Evolutionary conservation across 2,329 filamentous ascomycete genomes (phyloP).

Genomic region (Ophiostoma montium): DNA sequence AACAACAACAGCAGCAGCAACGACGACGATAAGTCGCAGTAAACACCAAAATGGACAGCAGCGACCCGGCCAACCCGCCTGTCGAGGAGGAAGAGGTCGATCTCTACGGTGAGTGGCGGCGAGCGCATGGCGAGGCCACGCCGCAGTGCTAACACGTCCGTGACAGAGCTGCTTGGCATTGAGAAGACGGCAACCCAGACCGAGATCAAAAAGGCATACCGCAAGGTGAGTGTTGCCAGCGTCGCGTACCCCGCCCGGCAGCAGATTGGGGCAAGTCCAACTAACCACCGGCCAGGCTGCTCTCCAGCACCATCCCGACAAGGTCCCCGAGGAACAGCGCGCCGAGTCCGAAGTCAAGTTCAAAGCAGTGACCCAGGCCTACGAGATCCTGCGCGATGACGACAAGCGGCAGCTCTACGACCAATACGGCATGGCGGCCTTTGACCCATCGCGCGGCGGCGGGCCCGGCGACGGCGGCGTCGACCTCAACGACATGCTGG

Average conservation of each 20-base stretch:
- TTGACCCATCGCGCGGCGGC: conserved; percentile 60
- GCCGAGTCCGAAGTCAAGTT: conserved; percentile 80
- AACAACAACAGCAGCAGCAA: too few relatives aligned
- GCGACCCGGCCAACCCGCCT: neutral
- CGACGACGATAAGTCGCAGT: too few relatives aligned
- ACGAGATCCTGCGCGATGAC: conserved; percentile 95
- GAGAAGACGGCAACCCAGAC: conserved; percentile 55
- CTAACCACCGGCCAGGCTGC: conserved; percentile 47
- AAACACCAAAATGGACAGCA: neutral
- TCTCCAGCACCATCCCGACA: conserved; percentile 83
- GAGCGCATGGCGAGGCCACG: too few relatives aligned
- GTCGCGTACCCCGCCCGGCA: neutral
- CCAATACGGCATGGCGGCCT: conserved; percentile 87
- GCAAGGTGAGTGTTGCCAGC: conserved; percentile 49
- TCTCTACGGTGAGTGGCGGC: conserved; percentile 35
- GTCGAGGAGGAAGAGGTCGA: conserved; percentile 34
- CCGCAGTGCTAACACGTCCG: neutral
- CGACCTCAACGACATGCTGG: conserved; percentile 84
- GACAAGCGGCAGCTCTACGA: conserved; percentile 89
- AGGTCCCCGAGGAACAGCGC: conserved; percentile 75
- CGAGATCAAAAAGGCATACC: conserved; percentile 91
- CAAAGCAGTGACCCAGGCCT: conserved; percentile 85
- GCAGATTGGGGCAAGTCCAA: neutral
- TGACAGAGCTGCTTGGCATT: conserved; percentile 63
- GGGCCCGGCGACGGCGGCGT: conserved; percentile 52